phyloP scores from a whole-genome alignment of 169 alveolate genomes.

The Plasmodium coatneyi region DNA sequence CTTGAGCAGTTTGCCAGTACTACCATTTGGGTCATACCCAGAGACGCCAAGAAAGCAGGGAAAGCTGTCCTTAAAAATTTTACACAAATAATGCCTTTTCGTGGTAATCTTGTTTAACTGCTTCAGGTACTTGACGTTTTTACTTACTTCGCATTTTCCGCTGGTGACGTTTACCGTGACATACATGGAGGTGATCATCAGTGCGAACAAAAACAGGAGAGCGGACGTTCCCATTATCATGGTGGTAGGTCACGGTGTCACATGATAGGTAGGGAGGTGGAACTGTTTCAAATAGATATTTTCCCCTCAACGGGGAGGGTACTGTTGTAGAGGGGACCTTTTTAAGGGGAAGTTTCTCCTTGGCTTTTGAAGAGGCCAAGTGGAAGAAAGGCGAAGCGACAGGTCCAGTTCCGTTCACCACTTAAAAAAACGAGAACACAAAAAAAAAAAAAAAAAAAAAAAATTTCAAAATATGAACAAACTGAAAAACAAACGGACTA shows the following conservation, averaged over 20 bases:
- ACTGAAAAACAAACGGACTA: neutral
- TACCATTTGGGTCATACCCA: neutral
- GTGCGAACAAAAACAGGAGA: neutral
- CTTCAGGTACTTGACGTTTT: neutral
- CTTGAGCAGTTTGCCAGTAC: neutral
- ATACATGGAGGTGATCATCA: neutral
- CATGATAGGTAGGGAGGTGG: neutral
- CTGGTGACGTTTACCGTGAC: neutral
- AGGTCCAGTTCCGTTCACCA: neutral
- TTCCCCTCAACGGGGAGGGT: neutral
- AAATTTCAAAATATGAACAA: neutral
- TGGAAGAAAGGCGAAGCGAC: neutral
- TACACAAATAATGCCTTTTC: neutral
- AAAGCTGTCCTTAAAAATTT: neutral
- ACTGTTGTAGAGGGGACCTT: neutral
- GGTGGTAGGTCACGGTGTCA: neutral
- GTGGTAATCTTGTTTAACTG: neutral
- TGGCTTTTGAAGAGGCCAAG: neutral
- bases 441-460: too few species aligned
- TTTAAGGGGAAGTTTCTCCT: neutral
- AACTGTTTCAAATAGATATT: neutral
- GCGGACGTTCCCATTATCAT: neutral
- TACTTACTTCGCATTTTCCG: constrained; percentile 5
- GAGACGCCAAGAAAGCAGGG: neutral
- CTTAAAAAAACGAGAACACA: neutral